These are phyloP conservation scores for Rosa chinensis DNA, from an alignment of 306 rosid genomes.

Conservation along the genomic window DNA sequence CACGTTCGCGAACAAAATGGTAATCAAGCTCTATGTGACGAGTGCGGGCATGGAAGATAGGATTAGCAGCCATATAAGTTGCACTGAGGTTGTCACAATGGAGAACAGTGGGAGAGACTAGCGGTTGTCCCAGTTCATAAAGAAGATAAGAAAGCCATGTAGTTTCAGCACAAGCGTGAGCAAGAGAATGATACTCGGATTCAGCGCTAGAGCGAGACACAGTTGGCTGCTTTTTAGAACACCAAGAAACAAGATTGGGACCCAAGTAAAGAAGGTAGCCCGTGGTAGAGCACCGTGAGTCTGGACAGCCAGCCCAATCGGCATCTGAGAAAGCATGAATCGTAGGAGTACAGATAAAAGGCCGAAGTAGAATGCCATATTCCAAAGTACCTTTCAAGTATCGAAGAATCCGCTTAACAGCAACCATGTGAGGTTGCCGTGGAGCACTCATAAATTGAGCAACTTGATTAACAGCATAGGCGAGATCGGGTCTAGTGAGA, in stretches of 20 bases:
- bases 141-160: neutral
- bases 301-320: too few species aligned
- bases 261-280: neutral
- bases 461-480: too few species aligned
- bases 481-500: too few species aligned
- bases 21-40: neutral
- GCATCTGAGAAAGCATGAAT: too few species aligned
- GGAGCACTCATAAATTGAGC: too few species aligned
- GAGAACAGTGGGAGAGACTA: rapidly evolving
- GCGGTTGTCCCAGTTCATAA: neutral
- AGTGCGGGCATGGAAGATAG: neutral
- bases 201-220: neutral
- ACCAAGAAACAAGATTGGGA: neutral
- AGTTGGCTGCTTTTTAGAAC: neutral
- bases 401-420: too few species aligned
- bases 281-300: too few species aligned
- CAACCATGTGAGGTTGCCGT: too few species aligned
- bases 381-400: too few species aligned
- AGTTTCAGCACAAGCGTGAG: neutral
- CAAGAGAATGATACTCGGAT: neutral
- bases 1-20: neutral
- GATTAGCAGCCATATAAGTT: neutral
- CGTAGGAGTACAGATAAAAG: too few species aligned
- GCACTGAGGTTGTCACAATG: neutral
- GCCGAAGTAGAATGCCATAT: too few species aligned